Evolutionary conservation across 2,329 filamentous ascomycete species (phyloP).

Genomic region (Aspergillus aculeatus): DNA sequence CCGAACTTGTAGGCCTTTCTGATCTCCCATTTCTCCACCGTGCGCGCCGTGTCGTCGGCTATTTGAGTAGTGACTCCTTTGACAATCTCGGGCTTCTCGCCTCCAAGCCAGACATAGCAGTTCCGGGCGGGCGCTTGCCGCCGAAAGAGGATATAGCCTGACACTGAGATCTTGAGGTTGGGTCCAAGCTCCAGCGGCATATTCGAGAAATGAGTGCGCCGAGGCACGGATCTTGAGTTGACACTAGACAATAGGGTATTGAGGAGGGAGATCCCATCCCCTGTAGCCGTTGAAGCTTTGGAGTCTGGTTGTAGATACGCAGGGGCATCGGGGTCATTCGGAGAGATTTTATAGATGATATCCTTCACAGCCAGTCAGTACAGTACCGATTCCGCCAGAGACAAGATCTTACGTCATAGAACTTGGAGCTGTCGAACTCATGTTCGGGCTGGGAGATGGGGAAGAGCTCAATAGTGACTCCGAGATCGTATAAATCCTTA

Average conservation of each 20-base stretch:
- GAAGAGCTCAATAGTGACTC: slow-evolving; percentile 88
- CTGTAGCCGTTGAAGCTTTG: slow-evolving; percentile 62
- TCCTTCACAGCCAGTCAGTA: slow-evolving; percentile 55
- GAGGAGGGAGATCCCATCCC: slow-evolving; percentile 75
- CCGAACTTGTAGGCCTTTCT: slow-evolving; percentile 96
- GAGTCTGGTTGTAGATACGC: slow-evolving; percentile 52
- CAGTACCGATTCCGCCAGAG: not conserved
- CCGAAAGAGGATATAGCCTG: slow-evolving; percentile 87
- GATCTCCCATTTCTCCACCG: slow-evolving; percentile 76
- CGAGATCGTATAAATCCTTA: slow-evolving; percentile 91
- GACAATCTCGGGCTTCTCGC: slow-evolving; percentile 81
- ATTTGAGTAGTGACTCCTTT: slow-evolving; percentile 70
- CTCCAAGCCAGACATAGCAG: slow-evolving; percentile 83
- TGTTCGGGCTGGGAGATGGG: slow-evolving; percentile 72
- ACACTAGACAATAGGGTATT: slow-evolving; percentile 81
- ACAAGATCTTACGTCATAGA: slow-evolving; percentile 72
- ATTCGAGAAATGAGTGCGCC: slow-evolving; percentile 80
- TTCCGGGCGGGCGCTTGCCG: slow-evolving; percentile 76
- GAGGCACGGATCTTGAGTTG: slow-evolving; percentile 83
- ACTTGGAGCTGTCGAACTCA: slow-evolving; percentile 77
- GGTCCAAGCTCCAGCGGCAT: slow-evolving; percentile 87
- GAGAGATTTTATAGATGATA: slow-evolving; percentile 78
- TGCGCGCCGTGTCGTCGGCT: slow-evolving; percentile 72
- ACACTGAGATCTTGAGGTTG: slow-evolving; percentile 80
- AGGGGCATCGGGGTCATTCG: slow-evolving; percentile 67